Evolutionary conservation across 164 flowering plant species (phyloP).

Genomic region (Piper longum): DNA sequence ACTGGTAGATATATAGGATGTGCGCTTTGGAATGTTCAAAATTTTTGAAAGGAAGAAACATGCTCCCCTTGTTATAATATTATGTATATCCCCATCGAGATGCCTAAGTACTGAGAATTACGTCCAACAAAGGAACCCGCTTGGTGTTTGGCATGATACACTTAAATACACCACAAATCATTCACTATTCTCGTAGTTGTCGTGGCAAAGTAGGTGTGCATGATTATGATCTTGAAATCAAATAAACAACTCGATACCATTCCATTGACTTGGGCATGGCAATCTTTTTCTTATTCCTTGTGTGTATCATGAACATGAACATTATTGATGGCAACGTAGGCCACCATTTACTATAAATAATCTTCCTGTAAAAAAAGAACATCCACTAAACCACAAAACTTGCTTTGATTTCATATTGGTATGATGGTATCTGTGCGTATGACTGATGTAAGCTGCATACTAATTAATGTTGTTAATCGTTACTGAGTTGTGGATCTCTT

Average conservation of each 20-base stretch:
- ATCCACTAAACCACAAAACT: not conserved
- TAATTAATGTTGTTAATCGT: not conserved
- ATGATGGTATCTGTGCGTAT: not conserved
- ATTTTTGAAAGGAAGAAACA: too few relatives aligned
- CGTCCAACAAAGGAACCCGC: not conserved
- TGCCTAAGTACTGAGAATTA: too few relatives aligned
- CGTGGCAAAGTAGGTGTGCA: not conserved
- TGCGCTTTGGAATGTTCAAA: too few relatives aligned
- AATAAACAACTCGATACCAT: not conserved
- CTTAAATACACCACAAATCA: too few relatives aligned
- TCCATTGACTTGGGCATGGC: not conserved
- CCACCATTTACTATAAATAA: not conserved
- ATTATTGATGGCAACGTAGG: not conserved
- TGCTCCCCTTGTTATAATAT: too few relatives aligned
- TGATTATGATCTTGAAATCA: not conserved
- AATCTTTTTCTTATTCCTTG: not conserved
- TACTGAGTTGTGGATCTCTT: not conserved
- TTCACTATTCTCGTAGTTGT: too few relatives aligned
- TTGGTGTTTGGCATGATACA: not conserved
- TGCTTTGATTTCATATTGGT: not conserved
- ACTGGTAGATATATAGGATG: too few relatives aligned
- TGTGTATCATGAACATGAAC: not conserved
- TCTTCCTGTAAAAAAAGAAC: not conserved
- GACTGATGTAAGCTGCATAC: too few relatives aligned
- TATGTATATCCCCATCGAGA: too few relatives aligned